Evolutionary conservation across 78 protist species (phyloP).

Genomic region (Bigelowiella natans): DNA sequence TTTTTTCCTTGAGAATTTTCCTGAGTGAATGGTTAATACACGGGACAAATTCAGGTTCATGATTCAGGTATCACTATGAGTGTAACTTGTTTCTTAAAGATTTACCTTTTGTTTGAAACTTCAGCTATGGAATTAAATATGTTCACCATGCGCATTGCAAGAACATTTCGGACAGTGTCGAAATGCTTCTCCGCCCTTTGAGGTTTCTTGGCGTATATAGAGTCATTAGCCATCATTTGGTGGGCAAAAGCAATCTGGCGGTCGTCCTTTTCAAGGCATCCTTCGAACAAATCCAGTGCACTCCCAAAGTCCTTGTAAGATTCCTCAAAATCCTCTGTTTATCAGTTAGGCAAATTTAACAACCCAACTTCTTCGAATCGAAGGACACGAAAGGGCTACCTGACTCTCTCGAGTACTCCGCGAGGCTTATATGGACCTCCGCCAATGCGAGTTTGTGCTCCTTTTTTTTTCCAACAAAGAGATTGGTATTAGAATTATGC

Average conservation of each 20-base stretch:
- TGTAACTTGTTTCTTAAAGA: too few relatives aligned
- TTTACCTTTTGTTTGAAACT: too few relatives aligned
- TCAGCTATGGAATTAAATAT: too few relatives aligned
- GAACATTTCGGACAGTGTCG: background rate
- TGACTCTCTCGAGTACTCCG: background rate
- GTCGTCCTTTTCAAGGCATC: background rate
- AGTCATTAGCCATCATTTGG: background rate
- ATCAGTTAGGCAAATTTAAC: background rate
- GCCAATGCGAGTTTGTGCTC: background rate
- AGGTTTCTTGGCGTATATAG: background rate
- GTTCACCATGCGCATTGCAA: background rate
- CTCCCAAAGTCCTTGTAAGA: background rate
- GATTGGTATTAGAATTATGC: background rate
- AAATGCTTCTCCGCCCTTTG: background rate
- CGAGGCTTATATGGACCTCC: background rate
- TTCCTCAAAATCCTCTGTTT: background rate
- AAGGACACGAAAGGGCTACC: background rate
- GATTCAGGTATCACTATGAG: too few relatives aligned
- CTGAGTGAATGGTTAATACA: too few relatives aligned
- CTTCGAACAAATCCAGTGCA: background rate
- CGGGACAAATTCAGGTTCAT: too few relatives aligned
- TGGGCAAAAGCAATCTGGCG: background rate
- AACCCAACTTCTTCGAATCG: background rate
- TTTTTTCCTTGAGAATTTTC: too few relatives aligned
- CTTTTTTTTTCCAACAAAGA: background rate